phyloP scores from a whole-genome alignment of 805 yeast species.

The Ogataea degrootiae region DNA sequence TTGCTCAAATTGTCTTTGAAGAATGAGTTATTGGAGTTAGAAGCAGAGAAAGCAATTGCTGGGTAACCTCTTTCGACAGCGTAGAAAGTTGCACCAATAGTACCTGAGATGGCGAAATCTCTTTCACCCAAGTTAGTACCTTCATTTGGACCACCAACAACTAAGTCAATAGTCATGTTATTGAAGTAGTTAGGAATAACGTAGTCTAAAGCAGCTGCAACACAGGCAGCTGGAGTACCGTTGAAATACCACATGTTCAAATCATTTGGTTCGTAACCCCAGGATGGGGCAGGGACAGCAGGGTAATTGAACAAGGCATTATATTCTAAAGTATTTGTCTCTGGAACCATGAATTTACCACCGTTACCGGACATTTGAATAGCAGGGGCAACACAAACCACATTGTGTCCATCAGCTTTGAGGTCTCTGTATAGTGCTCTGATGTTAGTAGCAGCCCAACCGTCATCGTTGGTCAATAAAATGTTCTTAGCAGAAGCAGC shows the following conservation, averaged over 20 bases:
- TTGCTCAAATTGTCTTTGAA: slow-evolving; percentile 40
- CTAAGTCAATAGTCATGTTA: slow-evolving; percentile 41
- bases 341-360: slow-evolving; percentile 45
- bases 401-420: slow-evolving; percentile 44
- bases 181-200: slow-evolving; percentile 41
- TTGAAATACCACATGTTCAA: slow-evolving; percentile 48
- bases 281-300: slow-evolving; percentile 45
- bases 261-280: slow-evolving; percentile 47
- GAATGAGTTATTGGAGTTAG: slow-evolving; percentile 45
- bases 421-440: slow-evolving; percentile 51
- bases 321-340: slow-evolving; percentile 32
- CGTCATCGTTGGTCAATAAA: slow-evolving; percentile 51
- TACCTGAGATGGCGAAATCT: slow-evolving; percentile 42
- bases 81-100: slow-evolving; percentile 47
- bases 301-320: slow-evolving; percentile 47
- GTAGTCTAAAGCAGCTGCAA: slow-evolving; percentile 44
- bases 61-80: slow-evolving; percentile 45
- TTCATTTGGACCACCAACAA: slow-evolving; percentile 51
- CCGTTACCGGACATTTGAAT: slow-evolving; percentile 51
- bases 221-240: slow-evolving; percentile 52
- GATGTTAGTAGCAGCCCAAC: slow-evolving; percentile 53
- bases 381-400: slow-evolving; percentile 47
- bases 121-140: slow-evolving; percentile 44
- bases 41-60: slow-evolving; percentile 47
- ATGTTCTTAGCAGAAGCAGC: slow-evolving; percentile 35